phyloP scores from a whole-genome alignment of 495 filamentous ascomycete genomes.

The Penicillium argentinense region DNA sequence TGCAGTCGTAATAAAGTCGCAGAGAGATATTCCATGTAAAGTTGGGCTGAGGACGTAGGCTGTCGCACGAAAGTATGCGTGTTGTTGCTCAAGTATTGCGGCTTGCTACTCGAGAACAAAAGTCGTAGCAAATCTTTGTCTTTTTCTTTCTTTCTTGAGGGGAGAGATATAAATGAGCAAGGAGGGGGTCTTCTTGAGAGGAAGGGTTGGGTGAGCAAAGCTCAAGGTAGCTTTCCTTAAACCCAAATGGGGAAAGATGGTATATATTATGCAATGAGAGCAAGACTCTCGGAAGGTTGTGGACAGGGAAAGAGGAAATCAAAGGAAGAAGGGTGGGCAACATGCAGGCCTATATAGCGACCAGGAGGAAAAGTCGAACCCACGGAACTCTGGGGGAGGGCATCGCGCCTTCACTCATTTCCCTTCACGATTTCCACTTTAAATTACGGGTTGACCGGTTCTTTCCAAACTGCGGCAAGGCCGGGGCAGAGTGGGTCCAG shows the following conservation, averaged over 20 bases:
- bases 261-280: too few relatives aligned
- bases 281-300: background rate
- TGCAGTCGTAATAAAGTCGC: slow-evolving; percentile 1
- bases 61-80: background rate
- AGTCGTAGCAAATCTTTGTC: slow-evolving; percentile 9
- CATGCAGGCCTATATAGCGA: slow-evolving; percentile 19
- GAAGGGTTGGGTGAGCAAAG: slow-evolving; percentile 2
- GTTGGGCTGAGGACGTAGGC: slow-evolving; percentile 1
- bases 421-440: slow-evolving; percentile 6
- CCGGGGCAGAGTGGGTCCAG: slow-evolving; percentile 1
- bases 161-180: background rate
- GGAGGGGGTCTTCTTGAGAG: background rate
- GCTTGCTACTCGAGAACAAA: slow-evolving; percentile 19
- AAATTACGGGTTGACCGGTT: slow-evolving; percentile 8
- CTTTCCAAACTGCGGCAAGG: slow-evolving; percentile 13
- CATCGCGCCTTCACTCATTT: slow-evolving; percentile 1
- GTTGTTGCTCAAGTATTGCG: background rate
- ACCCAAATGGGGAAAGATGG: background rate
- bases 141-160: slow-evolving; percentile 11
- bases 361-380: background rate
- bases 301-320: slow-evolving; percentile 3
- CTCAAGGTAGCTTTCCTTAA: slow-evolving; percentile 17
- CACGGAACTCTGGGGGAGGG: background rate
- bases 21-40: background rate
- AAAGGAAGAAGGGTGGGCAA: slow-evolving; percentile 10